Evolutionary conservation across 2,329 filamentous ascomycete species (phyloP), one percentile per base, ranked within the genome.

Genomic region (Claviceps humidiphila): DNA sequence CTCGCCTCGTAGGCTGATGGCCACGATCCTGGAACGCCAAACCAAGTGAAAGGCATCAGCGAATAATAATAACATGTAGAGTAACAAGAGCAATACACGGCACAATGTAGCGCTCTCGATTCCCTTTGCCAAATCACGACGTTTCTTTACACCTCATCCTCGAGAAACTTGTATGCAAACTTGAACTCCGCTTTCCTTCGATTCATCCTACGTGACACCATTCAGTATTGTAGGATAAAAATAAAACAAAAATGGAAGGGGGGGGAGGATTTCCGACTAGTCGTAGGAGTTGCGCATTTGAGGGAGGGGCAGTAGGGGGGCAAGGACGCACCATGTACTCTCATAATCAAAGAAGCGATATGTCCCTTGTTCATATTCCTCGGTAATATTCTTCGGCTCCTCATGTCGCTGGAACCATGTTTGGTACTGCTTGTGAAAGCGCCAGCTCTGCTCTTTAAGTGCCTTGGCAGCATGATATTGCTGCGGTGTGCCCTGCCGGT

Each of bases 301-400:
- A 26, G 11, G 17, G 34, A 6, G 3, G 8, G 14, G 13, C 38
- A 24, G 24, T 11, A 34, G 41, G 24, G 11, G 20, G 8, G 5
- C 16, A n/a, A 14, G 14, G n/a, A 54, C 86, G 71, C 72, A 96
- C 93, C 93, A 98, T 64, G 93, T 98, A 69, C 88, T 95, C 72
- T 98, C 93, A 66, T 98, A 98, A 71, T 98, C 93, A 69, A 98
- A 98, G 75, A 98, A 98, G 49, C 93, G 84, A 74, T 98, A 98
- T 24, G 93, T 98, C 57, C 93, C 93, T 71, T 98, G 93, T 72
- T 98, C 93, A 65, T 89, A 97, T 71, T 98, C 93, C 69, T 98
- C 93, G 0, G 93, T 97, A 64, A 98, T 98, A 61, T 84, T 90
- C 75, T 98, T 98, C 17, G 93, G 93, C 73, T 98, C 93, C 65